Evolutionary conservation across 305 asterid species (phyloP).

Genomic region (Plantago lanceolata): DNA sequence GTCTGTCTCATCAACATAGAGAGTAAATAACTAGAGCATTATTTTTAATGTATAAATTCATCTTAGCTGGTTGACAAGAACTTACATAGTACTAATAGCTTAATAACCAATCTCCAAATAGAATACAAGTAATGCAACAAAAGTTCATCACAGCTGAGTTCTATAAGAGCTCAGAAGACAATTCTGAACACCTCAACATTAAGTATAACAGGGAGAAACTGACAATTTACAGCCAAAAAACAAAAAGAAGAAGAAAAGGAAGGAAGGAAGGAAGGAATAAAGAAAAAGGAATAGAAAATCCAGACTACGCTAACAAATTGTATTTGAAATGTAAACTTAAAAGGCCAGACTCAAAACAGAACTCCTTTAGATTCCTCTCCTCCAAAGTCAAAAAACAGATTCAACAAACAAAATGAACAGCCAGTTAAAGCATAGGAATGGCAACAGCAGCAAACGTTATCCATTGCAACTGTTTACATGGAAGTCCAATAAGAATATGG

Average conservation of each 20-base stretch:
- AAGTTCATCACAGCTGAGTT: not conserved
- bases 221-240: no score
- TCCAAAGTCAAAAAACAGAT: not conserved
- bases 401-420: not conserved
- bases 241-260: no score
- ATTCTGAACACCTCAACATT: not conserved
- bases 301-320: not conserved
- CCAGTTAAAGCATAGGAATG: not conserved
- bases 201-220: not conserved
- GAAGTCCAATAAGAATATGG: not conserved
- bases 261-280: not conserved
- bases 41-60: not conserved
- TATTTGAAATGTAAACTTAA: not conserved
- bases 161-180: not conserved
- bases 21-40: not conserved
- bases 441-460: not conserved
- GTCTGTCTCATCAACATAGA: not conserved
- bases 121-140: not conserved
- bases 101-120: slow-evolving; percentile 1
- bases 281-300: not conserved
- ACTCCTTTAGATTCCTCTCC: not conserved
- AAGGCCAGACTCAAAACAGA: not conserved
- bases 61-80: not conserved
- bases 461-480: not conserved
- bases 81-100: not conserved